phyloP scores from a whole-genome alignment of 2,329 filamentous ascomycete genomes.

The Sporothrix brasiliensis region DNA sequence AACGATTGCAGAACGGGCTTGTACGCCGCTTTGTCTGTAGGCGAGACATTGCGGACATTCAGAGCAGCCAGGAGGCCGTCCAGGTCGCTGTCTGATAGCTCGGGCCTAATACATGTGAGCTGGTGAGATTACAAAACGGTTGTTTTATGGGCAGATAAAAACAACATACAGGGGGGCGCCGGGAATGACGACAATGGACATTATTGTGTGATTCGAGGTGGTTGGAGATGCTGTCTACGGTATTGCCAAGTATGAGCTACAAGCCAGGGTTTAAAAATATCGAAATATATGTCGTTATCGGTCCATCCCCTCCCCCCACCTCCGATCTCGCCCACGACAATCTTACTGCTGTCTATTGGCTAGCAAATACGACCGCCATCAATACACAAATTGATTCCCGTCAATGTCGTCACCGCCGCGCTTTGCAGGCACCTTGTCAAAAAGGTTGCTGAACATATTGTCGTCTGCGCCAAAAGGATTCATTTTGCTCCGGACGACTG shows the following conservation, averaged over 20 bases:
- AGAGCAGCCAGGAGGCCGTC: constrained; percentile 33
- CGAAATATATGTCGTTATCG: constrained; percentile 11
- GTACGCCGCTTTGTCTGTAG: constrained; percentile 40
- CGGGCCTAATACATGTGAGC: constrained; percentile 1
- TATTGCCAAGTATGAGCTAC: not conserved
- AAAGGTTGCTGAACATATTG: constrained; percentile 59
- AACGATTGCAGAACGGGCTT: constrained; percentile 39
- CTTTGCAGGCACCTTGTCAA: constrained; percentile 52
- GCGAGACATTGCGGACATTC: constrained; percentile 33
- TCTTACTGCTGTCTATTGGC: constrained; percentile 34
- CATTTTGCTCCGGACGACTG: constrained; percentile 69
- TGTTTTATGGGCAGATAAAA: not conserved
- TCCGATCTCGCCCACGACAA: not conserved
- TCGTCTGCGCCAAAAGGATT: constrained; percentile 55
- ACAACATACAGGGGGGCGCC: constrained; percentile 22
- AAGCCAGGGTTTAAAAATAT: not conserved
- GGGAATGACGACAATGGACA: constrained; percentile 33
- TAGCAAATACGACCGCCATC: constrained; percentile 33
- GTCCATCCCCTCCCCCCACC: not conserved
- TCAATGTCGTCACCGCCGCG: constrained; percentile 54
- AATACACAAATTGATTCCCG: constrained; percentile 33
- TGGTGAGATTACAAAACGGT: too few species aligned
- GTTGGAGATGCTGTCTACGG: not conserved
- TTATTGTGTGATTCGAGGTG: not conserved
- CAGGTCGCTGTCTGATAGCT: constrained; percentile 15